Conservation (phyloP, 1,284 basidiomycete genomes). For the Cryptococcus floricola region DNA sequence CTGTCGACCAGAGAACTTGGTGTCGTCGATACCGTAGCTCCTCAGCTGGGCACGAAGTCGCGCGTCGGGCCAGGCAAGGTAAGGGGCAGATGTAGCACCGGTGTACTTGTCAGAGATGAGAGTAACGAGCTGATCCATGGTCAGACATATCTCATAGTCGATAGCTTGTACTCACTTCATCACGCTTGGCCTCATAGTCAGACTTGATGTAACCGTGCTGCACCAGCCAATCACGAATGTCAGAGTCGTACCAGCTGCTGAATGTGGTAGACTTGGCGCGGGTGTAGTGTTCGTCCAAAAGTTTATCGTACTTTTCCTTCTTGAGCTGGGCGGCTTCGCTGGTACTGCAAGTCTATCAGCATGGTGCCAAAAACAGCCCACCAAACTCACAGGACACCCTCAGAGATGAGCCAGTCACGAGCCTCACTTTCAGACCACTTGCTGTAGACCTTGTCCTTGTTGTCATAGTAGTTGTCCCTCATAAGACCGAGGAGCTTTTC, state of each 20-base stretch:
- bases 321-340: conserved; percentile 60
- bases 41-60: conserved; percentile 77
- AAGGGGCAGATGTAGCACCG: conserved; percentile 54
- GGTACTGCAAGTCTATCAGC: conserved; percentile 16
- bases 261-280: conserved; percentile 65
- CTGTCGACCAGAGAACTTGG: conserved; percentile 59
- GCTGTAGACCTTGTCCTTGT: conserved; percentile 60
- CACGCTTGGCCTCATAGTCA: conserved; percentile 64
- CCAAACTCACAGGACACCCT: conserved; percentile 46
- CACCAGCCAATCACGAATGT: conserved; percentile 72
- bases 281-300: conserved; percentile 71
- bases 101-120: conserved; percentile 47
- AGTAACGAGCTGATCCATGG: conserved; percentile 21
- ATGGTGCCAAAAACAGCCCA: conserved; percentile 9
- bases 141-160: background rate
- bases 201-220: conserved; percentile 67
- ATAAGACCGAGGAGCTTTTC: conserved; percentile 67
- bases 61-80: conserved; percentile 84
- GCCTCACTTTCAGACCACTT: conserved; percentile 57
- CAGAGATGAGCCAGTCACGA: conserved; percentile 51
- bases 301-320: conserved; percentile 71
- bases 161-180: conserved; percentile 56
- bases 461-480: conserved; percentile 72
- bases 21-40: conserved; percentile 66
- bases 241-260: conserved; percentile 71